Evolutionary conservation across 495 filamentous ascomycete genomes (phyloP).

Genomic region (Xylaria sp.): DNA sequence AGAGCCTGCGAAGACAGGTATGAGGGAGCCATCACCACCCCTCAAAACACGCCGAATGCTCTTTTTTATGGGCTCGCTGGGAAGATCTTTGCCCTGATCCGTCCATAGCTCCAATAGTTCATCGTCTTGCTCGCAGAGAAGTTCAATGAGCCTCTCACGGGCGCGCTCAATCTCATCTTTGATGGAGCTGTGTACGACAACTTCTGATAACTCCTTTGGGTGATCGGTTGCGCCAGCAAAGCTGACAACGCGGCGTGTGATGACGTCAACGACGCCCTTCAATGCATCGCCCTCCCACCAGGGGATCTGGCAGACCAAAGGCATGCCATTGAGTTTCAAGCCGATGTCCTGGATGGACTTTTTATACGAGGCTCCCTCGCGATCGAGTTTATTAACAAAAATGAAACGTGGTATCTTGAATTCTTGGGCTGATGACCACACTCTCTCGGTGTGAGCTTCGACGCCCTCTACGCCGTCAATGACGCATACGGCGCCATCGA

Average conservation of each 20-base stretch:
- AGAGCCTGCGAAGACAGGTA: conserved; percentile 90
- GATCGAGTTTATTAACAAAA: conserved; percentile 95
- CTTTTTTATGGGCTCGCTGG: conserved; percentile 67
- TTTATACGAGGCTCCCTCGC: conserved; percentile 90
- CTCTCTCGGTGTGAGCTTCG: conserved; percentile 96
- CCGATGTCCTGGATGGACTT: conserved; percentile 86
- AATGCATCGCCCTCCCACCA: conserved; percentile 87
- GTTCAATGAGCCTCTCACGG: conserved; percentile 78
- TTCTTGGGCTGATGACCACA: conserved; percentile 88
- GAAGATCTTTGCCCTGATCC: conserved; percentile 73
- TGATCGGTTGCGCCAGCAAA: conserved; percentile 40
- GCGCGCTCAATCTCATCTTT: conserved; percentile 76
- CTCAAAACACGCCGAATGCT: conserved; percentile 77
- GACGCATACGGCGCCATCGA: conserved; percentile 96
- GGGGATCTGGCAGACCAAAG: conserved; percentile 92
- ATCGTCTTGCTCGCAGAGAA: conserved; percentile 88
- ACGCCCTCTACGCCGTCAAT: conserved; percentile 97
- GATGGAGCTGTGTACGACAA: conserved; percentile 43
- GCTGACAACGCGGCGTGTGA: conserved; percentile 57
- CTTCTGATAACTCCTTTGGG: conserved; percentile 31
- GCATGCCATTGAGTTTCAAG: conserved; percentile 78
- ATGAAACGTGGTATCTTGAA: conserved; percentile 87
- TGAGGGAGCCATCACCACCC: conserved; percentile 65
- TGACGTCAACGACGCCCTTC: conserved; percentile 81
- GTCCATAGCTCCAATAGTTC: conserved; percentile 83